Base-by-base conservation (phyloP, 169 alveolate species). In the Plasmodium falciparum region DNA sequence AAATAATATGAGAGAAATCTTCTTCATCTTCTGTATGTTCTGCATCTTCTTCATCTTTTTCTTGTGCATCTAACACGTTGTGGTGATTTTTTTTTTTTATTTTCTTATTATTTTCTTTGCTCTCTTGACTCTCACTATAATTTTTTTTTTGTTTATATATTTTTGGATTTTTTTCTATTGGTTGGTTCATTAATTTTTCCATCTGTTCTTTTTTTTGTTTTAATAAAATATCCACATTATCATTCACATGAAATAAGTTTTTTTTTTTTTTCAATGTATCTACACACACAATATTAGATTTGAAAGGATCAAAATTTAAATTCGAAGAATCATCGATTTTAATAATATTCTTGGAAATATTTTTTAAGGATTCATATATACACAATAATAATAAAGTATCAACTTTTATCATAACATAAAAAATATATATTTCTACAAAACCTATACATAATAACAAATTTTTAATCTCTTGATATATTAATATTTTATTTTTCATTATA, bases 401-500 rank as follows among this genome's bases (percentile, higher is more conserved):
- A 9, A 78, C 78, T 26, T 45, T 47, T 58, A 65, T 76, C 89
- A 78, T 78, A 26, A 78, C 89, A 71, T 65, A 78, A 78, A 65
- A 78, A 65, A 45, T 43, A 47, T 65, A 17, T 22, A 65, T 58
- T 54, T 49, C 20, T 13, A 66, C 89, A 78, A 78, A 78, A 2
- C 89, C 89, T 26, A 78, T 78, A 22, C 71, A 56, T 20, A 78
- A 59, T 65, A 78, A 65, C 26, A 78, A 50, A 29, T 65, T 29
- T 49, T 56, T 78, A 5, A 71, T 39, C 47, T 78, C 89, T 11
- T 47, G 11, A 78, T 78, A 54, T 65, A 50, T 78, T 59, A 78
- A 78, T 65, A 78, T 66, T 65, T 78, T 78, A 17, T 66, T 78
- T 67, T 78, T 78, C 89, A 78, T 78, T 29, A 78, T 66, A 65